Conservation (phyloP, 2,329 filamentous ascomycete species). For the Nigrograna mackinnonii region DNA sequence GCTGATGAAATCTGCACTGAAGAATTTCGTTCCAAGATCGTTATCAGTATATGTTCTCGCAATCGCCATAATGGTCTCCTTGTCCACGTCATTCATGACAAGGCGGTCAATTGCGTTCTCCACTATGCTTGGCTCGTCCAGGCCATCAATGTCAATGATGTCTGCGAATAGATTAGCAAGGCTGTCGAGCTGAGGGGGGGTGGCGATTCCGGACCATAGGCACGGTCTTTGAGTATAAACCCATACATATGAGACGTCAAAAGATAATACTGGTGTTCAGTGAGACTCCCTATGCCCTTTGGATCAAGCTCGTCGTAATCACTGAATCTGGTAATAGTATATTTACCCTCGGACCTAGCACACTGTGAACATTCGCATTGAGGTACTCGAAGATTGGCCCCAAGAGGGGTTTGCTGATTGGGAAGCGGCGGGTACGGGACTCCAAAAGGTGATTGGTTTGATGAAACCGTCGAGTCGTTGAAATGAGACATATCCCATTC, state of each 20-base stretch:
- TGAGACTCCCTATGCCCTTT: conserved; percentile 1
- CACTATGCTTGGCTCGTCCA: conserved; percentile 1
- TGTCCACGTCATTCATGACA: not conserved
- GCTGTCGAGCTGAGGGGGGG: not conserved
- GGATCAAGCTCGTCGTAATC: conserved; percentile 8
- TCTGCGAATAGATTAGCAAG: not conserved
- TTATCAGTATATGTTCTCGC: conserved; percentile 6
- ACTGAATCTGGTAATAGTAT: conserved; percentile 2
- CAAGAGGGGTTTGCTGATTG: not conserved
- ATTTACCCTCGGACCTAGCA: not conserved
- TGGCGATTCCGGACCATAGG: conserved; percentile 3
- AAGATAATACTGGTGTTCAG: conserved; percentile 8
- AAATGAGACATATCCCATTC: not conserved
- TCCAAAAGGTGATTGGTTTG: not conserved
- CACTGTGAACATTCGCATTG: conserved; percentile 3
- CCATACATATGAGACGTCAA: conserved; percentile 7
- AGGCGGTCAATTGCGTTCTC: conserved; percentile 1
- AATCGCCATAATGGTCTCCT: conserved; percentile 4
- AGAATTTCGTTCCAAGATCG: not conserved
- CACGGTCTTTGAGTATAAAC: conserved; percentile 5
- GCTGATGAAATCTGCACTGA: conserved; percentile 5
- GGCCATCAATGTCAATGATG: conserved; percentile 1
- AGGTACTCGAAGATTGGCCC: not conserved
- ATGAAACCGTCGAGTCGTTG: not conserved
- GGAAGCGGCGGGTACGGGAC: not conserved